These are phyloP conservation scores for Rehmannia glutinosa DNA, from an alignment of 257 asterid species.

Conservation along the genomic window DNA sequence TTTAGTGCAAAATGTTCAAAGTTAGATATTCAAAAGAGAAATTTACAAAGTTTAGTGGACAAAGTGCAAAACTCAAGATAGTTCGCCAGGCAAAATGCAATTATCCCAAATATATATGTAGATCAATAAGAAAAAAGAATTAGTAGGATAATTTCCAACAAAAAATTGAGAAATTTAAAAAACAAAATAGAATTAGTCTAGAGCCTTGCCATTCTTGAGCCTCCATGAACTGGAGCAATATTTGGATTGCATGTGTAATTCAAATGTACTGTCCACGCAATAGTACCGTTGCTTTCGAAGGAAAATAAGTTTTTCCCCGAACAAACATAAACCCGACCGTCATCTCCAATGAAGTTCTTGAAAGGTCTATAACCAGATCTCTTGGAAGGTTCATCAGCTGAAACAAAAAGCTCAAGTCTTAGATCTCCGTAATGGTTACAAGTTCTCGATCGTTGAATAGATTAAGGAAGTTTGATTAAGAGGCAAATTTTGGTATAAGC, in stretches of 20 bases:
- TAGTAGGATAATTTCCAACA: too few relatives aligned
- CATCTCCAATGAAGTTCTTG: conserved; percentile 74
- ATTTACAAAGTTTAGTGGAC: too few relatives aligned
- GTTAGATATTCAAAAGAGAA: too few relatives aligned
- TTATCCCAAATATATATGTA: too few relatives aligned
- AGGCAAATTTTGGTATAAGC: too few relatives aligned
- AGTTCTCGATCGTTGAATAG: too few relatives aligned
- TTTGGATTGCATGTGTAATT: conserved; percentile 49
- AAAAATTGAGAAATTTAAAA: not conserved
- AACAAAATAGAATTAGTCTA: not conserved
- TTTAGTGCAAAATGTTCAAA: too few relatives aligned
- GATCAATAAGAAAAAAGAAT: too few relatives aligned
- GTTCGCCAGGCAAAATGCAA: too few relatives aligned
- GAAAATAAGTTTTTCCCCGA: conserved; percentile 54
- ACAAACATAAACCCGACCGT: conserved; percentile 63
- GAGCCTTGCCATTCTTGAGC: conserved; percentile 60
- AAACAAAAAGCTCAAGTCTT: not conserved
- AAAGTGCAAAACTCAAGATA: too few relatives aligned
- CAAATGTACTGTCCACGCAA: conserved; percentile 64
- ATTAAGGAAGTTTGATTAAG: too few relatives aligned
- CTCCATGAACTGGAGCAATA: conserved; percentile 72
- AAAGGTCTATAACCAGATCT: conserved; percentile 30
- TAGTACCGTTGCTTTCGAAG: conserved; percentile 71
- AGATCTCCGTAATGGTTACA: not conserved
- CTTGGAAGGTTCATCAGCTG: conserved; percentile 43